These are phyloP conservation scores for Calonectria ilicicola DNA, from an alignment of 2,329 filamentous ascomycete genomes.

Conservation along the genomic window DNA sequence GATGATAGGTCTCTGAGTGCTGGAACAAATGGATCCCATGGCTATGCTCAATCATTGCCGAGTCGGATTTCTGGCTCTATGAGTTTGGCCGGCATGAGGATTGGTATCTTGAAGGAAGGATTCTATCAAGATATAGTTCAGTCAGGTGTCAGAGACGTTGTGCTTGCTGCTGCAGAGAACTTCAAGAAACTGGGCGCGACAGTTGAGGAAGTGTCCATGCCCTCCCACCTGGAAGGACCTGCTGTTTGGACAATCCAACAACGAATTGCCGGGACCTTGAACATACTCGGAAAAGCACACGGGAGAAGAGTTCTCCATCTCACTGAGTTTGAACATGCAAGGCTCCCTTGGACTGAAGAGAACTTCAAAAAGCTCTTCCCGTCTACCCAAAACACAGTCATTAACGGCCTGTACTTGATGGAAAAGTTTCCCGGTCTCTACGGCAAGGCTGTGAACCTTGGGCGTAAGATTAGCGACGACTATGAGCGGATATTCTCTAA, in stretches of 20 bases:
- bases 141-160: conserved; percentile 52
- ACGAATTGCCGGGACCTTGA: conserved; percentile 56
- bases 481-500: conserved; percentile 55
- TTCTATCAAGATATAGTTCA: conserved; percentile 54
- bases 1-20: conserved; percentile 57
- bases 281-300: conserved; percentile 56
- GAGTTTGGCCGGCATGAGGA: conserved; percentile 43
- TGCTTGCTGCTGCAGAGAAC: conserved; percentile 54
- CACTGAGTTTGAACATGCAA: conserved; percentile 61
- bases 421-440: conserved; percentile 59
- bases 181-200: conserved; percentile 60
- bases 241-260: conserved; percentile 64
- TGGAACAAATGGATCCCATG: conserved; percentile 42
- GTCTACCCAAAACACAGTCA: conserved; percentile 66
- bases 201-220: conserved; percentile 63
- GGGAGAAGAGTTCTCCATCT: conserved; percentile 62
- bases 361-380: conserved; percentile 65
- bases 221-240: conserved; percentile 59
- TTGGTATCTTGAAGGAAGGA: conserved; percentile 60
- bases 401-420: conserved; percentile 62
- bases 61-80: background rate
- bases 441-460: conserved; percentile 62
- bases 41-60: conserved; percentile 15
- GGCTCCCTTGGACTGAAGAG: conserved; percentile 58
- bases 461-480: conserved; percentile 57